Evolutionary conservation across 306 rosid genomes (phyloP).

Genomic region (Rosa persica): DNA sequence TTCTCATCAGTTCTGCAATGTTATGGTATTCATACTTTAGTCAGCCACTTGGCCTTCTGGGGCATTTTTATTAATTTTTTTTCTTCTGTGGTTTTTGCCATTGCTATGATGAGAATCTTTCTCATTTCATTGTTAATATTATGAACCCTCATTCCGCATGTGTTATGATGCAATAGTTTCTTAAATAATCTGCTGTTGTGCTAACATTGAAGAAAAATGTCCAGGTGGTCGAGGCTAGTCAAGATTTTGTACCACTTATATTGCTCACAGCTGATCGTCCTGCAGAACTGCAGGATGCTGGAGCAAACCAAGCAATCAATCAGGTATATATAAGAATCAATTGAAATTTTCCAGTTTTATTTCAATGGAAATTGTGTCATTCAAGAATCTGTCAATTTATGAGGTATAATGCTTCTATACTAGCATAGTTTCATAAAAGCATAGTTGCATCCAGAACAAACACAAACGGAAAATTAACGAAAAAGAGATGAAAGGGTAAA

Average conservation of each 20-base stretch:
- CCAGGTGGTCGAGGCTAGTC: conserved; percentile 97
- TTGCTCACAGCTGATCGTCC: conserved; percentile 98
- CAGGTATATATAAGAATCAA: conserved; percentile 49
- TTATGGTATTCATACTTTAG: too few relatives aligned
- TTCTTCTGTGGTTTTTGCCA: neutral
- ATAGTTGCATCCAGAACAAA: conserved; percentile 5
- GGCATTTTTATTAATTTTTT: neutral
- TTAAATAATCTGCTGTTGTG: neutral
- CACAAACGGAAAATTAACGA: neutral
- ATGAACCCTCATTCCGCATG: neutral
- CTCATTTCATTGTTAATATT: neutral
- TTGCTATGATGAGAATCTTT: neutral
- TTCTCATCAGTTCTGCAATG: neutral
- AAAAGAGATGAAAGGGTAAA: neutral
- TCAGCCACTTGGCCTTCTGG: neutral
- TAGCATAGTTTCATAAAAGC: conserved; percentile 10
- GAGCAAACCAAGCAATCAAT: conserved; percentile 91
- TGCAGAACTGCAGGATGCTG: conserved; percentile 74
- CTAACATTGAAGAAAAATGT: conserved; percentile 14
- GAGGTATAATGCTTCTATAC: neutral
- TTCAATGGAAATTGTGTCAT: neutral
- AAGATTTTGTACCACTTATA: conserved; percentile 86
- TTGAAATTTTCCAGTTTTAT: conserved; percentile 12
- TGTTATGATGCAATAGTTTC: neutral
- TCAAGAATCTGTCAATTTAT: too few relatives aligned